These are phyloP conservation scores for Ustanciosporium gigantosporum DNA, from an alignment of 1,284 basidiomycete species.

Conservation along the genomic window DNA sequence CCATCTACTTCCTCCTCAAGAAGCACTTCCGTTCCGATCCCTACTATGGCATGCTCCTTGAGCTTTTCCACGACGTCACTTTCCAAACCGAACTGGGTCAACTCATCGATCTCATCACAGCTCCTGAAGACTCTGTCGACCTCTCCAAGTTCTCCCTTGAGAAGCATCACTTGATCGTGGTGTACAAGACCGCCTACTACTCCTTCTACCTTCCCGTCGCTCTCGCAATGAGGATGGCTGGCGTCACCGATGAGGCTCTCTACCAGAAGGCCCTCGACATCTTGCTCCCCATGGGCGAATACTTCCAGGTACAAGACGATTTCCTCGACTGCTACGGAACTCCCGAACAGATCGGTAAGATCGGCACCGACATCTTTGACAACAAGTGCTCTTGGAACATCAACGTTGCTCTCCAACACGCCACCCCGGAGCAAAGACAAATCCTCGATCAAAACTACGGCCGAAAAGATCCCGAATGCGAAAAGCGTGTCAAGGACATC, in stretches of 20 bases:
- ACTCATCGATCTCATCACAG: conserved; percentile 91
- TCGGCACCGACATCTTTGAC: conserved; percentile 96
- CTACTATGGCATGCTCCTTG: conserved; percentile 86
- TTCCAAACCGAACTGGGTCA: conserved; percentile 97
- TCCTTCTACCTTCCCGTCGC: conserved; percentile 98
- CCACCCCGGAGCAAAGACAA: conserved; percentile 70
- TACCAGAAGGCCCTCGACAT: conserved; percentile 82
- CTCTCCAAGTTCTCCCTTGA: conserved; percentile 79
- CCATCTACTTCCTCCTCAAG: conserved; percentile 89
- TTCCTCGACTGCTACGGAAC: conserved; percentile 90
- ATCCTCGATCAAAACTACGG: conserved; percentile 80
- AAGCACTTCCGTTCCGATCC: conserved; percentile 79
- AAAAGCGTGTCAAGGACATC: conserved; percentile 76
- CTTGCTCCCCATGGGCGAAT: conserved; percentile 90
- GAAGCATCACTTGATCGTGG: conserved; percentile 90
- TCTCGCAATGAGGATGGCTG: conserved; percentile 79
- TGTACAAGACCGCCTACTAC: conserved; percentile 98
- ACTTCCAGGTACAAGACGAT: conserved; percentile 99
- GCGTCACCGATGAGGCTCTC: conserved; percentile 72
- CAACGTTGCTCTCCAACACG: conserved; percentile 77
- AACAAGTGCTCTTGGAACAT: conserved; percentile 99
- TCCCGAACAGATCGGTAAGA: conserved; percentile 91
- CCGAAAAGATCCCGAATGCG: conserved; percentile 71
- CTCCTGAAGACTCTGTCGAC: conserved; percentile 86
- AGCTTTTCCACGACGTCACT: conserved; percentile 87